Conservation (phyloP, 768 basidiomycete species). For the Lentinula lateritia region DNA sequence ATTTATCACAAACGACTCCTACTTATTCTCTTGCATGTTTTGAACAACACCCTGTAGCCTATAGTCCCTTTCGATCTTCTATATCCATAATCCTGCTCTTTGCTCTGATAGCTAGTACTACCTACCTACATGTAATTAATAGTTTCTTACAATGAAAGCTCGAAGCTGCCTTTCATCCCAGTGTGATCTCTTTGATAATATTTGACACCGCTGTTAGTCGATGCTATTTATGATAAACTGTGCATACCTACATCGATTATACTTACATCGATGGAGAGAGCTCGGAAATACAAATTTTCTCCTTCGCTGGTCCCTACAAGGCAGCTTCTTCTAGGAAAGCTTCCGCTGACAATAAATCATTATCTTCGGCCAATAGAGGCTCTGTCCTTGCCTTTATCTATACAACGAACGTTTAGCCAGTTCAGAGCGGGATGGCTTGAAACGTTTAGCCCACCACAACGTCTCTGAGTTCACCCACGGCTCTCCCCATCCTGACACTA, state of each 20-base stretch:
- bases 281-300: no score
- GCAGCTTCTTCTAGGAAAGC: slow-evolving; percentile 48
- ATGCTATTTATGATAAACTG: background rate
- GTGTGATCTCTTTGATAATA: background rate
- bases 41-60: slow-evolving; percentile 3
- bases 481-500: slow-evolving; percentile 52
- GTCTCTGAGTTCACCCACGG: slow-evolving; percentile 56
- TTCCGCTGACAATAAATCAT: slow-evolving; percentile 52
- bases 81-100: slow-evolving; percentile 1
- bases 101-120: background rate
- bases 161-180: background rate
- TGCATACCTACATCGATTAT: background rate
- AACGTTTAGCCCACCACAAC: slow-evolving; percentile 52
- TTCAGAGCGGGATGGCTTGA: background rate
- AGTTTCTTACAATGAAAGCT: slow-evolving; percentile 1
- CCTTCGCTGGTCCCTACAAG: slow-evolving; percentile 24
- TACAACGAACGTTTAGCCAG: background rate
- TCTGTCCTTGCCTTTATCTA: slow-evolving; percentile 42
- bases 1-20: background rate
- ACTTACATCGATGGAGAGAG: background rate
- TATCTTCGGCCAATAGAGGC: slow-evolving; percentile 31
- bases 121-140: background rate
- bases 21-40: slow-evolving; percentile 1
- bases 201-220: no score
- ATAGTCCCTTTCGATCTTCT: slow-evolving; percentile 6